Base-by-base conservation (phyloP, 1,139 yeast species). In the Candida frijolesensis region DNA sequence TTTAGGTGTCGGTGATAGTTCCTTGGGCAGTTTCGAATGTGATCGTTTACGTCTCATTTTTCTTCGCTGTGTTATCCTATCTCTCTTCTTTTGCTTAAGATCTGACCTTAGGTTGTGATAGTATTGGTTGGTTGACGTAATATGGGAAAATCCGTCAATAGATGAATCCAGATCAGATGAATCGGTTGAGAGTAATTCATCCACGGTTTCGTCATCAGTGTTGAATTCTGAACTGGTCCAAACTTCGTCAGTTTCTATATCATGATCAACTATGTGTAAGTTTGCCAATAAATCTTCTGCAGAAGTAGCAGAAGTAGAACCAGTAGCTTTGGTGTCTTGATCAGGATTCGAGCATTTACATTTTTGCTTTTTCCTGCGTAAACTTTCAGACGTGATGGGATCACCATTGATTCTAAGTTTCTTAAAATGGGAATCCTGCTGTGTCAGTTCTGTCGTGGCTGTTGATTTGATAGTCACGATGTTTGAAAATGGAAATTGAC, bases 331-430 rank as follows among this genome's bases (percentile, higher is more conserved):
- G 22, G 39, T 45, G 2, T 29, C 47, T 16, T 25, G 42, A 19
- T 37, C 18, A n/a, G 46, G 43, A n/a, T 39, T 29, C 9, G 35
- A 48, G 42, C 62, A 60, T 22, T 53, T 60, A 42, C 65, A 59
- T 8, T 46, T 39, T 15, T 56, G 58, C 22, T 48, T 51, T 12
- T 51, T 50, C 10, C 49, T 57, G 49, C 45, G 48, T 47, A 59
- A 65, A 6, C 68, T 59, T 19, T 61, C 68, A 1, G 75, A 63
- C 0, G 75, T 68, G 35, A 71, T 68, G 1, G 79, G 79, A 3
- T 70, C 60, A 0, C 79, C 79, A 52, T 68, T 73, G 44, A 76
- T 76, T 32, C 81, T 64, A 11, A 76, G 62, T 51, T 76, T 76
- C 54, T 76, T 76, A 59, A 70, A 75, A 54, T 73, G 79, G 2